Evolutionary conservation across 495 filamentous ascomycete species (phyloP).

Genomic region (Xylaria scruposa): DNA sequence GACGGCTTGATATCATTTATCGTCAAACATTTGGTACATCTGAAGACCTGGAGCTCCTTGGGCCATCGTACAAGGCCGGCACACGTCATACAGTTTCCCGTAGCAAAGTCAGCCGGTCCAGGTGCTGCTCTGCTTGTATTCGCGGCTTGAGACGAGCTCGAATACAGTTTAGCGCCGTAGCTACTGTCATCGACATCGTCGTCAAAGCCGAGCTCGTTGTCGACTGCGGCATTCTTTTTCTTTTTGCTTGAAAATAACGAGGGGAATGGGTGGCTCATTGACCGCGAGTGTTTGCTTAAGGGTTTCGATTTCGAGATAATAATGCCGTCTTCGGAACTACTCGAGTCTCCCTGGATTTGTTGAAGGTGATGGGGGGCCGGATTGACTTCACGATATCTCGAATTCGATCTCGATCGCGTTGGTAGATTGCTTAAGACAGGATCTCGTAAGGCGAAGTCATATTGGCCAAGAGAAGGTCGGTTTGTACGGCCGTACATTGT

Average conservation of each 20-base stretch:
- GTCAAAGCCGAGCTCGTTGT: conserved; percentile 34
- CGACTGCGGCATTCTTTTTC: conserved; percentile 47
- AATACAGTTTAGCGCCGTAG: conserved; percentile 35
- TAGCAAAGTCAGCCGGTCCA: conserved; percentile 55
- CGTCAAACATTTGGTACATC: conserved; percentile 85
- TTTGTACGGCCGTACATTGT: conserved; percentile 36
- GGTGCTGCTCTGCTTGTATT: conserved; percentile 36
- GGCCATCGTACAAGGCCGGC: conserved; percentile 85
- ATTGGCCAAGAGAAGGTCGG: conserved; percentile 37
- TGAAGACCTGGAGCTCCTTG: conserved; percentile 73
- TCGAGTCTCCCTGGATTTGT: conserved; percentile 45
- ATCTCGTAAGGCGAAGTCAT: conserved; percentile 39
- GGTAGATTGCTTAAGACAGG: conserved; percentile 28
- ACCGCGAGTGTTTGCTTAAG: conserved; percentile 63
- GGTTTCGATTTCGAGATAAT: conserved; percentile 42
- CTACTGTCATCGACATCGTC: conserved; percentile 38
- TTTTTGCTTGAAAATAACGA: conserved; percentile 66
- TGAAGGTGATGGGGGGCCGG: conserved; percentile 22
- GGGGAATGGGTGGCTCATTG: conserved; percentile 78
- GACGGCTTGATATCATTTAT: conserved; percentile 78
- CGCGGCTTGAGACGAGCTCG: conserved; percentile 36
- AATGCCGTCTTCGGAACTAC: conserved; percentile 51
- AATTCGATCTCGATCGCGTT: conserved; percentile 37
- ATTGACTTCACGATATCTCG: conserved; percentile 32
- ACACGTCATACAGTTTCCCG: conserved; percentile 83